These are phyloP conservation scores for Pulveroboletus sp. DNA, from an alignment of 768 basidiomycete species.

Conservation along the genomic window DNA sequence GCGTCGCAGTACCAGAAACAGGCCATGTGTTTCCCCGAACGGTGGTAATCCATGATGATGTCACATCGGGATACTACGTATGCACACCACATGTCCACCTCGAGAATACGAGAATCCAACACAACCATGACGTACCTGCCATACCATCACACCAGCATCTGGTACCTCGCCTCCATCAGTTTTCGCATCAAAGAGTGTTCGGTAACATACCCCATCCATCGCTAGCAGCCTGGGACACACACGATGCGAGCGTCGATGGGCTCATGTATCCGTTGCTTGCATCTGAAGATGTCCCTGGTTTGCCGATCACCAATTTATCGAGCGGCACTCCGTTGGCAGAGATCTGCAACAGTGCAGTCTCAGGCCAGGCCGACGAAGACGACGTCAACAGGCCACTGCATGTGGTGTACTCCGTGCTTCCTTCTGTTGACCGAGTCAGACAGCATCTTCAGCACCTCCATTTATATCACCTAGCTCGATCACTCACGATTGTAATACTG, in stretches of 20 bases:
- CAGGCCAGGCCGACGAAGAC: conserved; percentile 58
- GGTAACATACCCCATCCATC: conserved; percentile 60
- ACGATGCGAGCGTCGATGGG: conserved; percentile 50
- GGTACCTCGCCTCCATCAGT: not conserved
- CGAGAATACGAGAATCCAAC: not conserved
- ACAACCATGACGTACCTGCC: conserved; percentile 31
- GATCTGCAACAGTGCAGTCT: conserved; percentile 54
- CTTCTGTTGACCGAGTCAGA: conserved; percentile 43
- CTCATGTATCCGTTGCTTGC: conserved; percentile 55
- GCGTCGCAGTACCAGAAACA: conserved; percentile 3
- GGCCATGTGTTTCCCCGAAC: conserved; percentile 38
- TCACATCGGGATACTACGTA: conserved; percentile 35
- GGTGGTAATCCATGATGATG: conserved; percentile 35
- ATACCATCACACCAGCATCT: conserved; percentile 41
- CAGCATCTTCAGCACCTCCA: not conserved
- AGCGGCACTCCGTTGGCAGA: conserved; percentile 41
- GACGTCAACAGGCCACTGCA: conserved; percentile 53
- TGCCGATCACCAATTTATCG: conserved; percentile 53
- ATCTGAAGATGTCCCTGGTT: conserved; percentile 40
- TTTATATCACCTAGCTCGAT: not conserved
- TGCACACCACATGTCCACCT: not conserved
- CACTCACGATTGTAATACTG: conserved; percentile 31
- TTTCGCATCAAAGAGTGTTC: not conserved
- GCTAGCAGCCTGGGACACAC: conserved; percentile 55
- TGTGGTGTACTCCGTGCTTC: conserved; percentile 57